Evolutionary conservation across 75 land plant genomes (phyloP), one percentile per base, ranked within the genome.

Genomic region (Azolla pinnata): DNA sequence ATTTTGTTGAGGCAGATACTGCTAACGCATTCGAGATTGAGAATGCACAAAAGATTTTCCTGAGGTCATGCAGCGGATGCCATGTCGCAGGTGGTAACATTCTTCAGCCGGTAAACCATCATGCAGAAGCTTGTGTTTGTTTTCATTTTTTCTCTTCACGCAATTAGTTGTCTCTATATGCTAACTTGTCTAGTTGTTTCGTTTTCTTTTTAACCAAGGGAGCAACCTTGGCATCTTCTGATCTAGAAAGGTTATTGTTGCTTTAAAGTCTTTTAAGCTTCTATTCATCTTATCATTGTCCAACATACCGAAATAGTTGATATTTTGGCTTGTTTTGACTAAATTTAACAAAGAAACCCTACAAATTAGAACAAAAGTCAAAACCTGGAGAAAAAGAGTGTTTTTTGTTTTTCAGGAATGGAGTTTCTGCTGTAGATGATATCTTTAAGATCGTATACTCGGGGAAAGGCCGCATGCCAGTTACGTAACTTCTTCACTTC

Each of bases 391-490:
- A 20, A 14, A 34, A 57, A 56, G 20, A 56, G 23, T 25, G 60
- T 59, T 25, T 62, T 47, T 20, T 28, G 33, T 18, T 28, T 48
- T 32, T 33, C 64, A 87, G 92, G 62, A 88, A 85, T 77, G 95
- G 83, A 25, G 47, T 78, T 53, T 68, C 68, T 14, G 61, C 77
- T 20, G 77, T 72, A 61, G 81, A 82, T 38, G 79, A 74, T 49
- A 72, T 88, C 33, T 85, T 74, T 62, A 59, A 66, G 25, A 61
- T 82, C 5, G 85, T 85, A 46, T 88, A 88, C 52, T 67, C 59
- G 34, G 95, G 95, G 31, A 85, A 88, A 47, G 85, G 81, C 58
- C 71, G 95, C 65, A 88, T 88, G 95, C 95, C 95, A 4, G 92
- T 79, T 69, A 81, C 69, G 42, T 44, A 31, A 21, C 59, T 16